Evolutionary conservation across 1,284 basidiomycete species (phyloP), one percentile per base, ranked within the genome.

Genomic region (Papiliotrema laurentii): DNA sequence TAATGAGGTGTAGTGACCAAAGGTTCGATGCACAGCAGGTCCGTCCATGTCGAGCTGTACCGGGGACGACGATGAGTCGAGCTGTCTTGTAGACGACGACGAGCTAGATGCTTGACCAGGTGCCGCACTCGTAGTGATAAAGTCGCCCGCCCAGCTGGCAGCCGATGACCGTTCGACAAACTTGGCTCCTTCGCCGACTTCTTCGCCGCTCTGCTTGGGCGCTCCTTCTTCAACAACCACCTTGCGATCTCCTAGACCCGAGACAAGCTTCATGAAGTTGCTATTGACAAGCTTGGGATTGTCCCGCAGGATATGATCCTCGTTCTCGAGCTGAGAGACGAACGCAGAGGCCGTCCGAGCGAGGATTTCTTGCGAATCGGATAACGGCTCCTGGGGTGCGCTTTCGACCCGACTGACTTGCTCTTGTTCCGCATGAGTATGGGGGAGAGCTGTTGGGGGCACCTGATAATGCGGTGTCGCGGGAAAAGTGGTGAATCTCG

Each of bases 231-330:
- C 82, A 1, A 96, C 85, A 9, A 86, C 81, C n/a, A 92, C 80
- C 60, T 87, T 81, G 13, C 83, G 82, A 68, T 93, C 89, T 22
- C 89, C 80, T 37, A 97, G 74, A 61, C 88, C 84, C 46, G 81
- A 81, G 86, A 97, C 92, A 25, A 97, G 79, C 18, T 80, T 79
- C 76, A 97, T 79, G 69, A 97, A 97, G 55, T 83, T 79, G 70
- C 89, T 93, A 44, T 92, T 82, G 67, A 84, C 80, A 68, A 97
- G 91, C 71, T 97, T 97, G 37, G 85, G 82, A 64, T 89, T 92
- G 56, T 81, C 78, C 52, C 84, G 33, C 9, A 55, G 24, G 4
- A 60, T 43, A 16, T 45, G 35, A 19, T 55, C 53, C 18, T 58
- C 54, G 6, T 34, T 82, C 49, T 79, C 77, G 37, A 91, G 79